Evolutionary conservation across 257 asterid genomes (phyloP), one percentile per base, ranked within the genome.

Genomic region (Anisodus tanguticus): DNA sequence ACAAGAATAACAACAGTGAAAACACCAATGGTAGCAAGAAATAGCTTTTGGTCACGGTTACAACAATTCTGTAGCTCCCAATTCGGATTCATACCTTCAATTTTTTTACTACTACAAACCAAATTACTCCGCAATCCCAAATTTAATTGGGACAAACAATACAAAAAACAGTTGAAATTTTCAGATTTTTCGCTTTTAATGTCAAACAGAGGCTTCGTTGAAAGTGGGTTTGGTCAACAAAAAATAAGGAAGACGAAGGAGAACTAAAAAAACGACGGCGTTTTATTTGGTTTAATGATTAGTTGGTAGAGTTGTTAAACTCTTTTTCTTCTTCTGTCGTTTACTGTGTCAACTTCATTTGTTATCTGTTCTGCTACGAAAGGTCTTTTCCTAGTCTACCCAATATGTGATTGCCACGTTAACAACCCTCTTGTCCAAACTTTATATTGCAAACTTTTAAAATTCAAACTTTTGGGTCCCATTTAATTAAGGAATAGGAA

Each of bases 31-130:
- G 92, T 89, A 66, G 84, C 86, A 79, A 94, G 95, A 88, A 94
- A 94, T 72, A 72, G 80, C 7, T 82, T 87, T 82, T 94, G 98
- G 6, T 94, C 93, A 26, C 49, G 92, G 84, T 94, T 91, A 71
- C 98, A 91, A 79, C 94, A 94, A 83, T 86, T 83, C 85, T 72
- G 87, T 83, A 94, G 93, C 83, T 92, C 97, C 98, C 98, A 94
- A 71, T 94, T 92, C 80, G 97, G 94, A 85, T 90, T 76, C 94
- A 41, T 41, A 41, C 45, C 6, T 41, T 41, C 4, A 41, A 41
- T 1, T 10, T 2, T 72, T 59, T 59, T 59, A 31, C 66, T 59
- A 11, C 66, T n/a, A 2, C 31, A 59, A 59, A 54, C 59, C 35
- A 54, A 54, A 12, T 6, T 70, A 17, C 0, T 8, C 79, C 79